A percentile compares a stretch with the other conserved stretches of the same genome.
Evolutionary conservation across 164 flowering plant species (phyloP).

Genomic region (Magnolia officinalis): DNA sequence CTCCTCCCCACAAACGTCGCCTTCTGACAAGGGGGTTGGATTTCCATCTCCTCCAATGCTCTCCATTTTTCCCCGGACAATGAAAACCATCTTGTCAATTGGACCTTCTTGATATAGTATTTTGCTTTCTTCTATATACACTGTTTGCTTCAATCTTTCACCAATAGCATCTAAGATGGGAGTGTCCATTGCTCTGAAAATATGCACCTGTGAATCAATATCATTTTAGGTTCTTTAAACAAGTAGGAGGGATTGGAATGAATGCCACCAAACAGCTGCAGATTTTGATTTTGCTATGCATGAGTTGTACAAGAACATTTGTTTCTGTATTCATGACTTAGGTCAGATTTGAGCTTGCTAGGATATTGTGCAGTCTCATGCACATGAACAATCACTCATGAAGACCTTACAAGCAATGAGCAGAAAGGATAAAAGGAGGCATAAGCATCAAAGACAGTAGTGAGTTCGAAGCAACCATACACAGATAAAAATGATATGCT

Average conservation of each 20-base stretch:
- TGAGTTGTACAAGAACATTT: too few species aligned
- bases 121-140: constrained; percentile 59
- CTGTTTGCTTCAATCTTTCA: constrained; percentile 61
- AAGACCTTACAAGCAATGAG: too few species aligned
- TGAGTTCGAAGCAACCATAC: too few species aligned
- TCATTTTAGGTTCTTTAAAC: background rate
- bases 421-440: too few species aligned
- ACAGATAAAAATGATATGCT: too few species aligned
- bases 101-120: constrained; percentile 48
- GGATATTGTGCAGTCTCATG: too few species aligned
- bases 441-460: too few species aligned
- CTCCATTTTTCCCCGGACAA: constrained; percentile 67
- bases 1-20: constrained; percentile 84
- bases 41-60: constrained; percentile 46
- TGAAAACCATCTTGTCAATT: constrained; percentile 62
- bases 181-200: constrained; percentile 64
- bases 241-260: background rate
- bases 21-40: constrained; percentile 45
- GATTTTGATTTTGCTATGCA: too few species aligned
- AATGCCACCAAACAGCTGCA: background rate
- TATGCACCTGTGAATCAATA: constrained; percentile 47
- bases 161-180: constrained; percentile 67
- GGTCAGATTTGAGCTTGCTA: too few species aligned
- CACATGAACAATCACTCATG: too few species aligned
- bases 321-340: too few species aligned